These are phyloP conservation scores for Coemansia sp. DNA, from an alignment of 192 early-diverging fungal genomes.

Conservation along the genomic window DNA sequence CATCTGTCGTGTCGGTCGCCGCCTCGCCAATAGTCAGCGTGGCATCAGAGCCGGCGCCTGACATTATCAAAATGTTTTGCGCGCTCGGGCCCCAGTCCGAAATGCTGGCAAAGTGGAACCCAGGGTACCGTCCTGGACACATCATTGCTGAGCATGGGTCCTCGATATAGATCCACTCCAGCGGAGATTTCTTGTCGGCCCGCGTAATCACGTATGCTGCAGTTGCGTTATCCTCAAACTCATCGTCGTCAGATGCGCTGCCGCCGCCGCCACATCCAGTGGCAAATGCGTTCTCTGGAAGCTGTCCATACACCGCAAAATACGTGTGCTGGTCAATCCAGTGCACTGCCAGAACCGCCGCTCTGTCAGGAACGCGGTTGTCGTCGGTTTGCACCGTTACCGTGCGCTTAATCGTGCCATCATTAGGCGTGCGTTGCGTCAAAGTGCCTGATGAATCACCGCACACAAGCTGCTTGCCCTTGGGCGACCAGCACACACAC, in stretches of 20 bases:
- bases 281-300: slow-evolving; percentile 26
- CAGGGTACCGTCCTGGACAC: slow-evolving; percentile 50
- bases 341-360: slow-evolving; percentile 62
- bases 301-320: slow-evolving; percentile 63
- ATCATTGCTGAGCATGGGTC: slow-evolving; percentile 61
- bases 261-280: slow-evolving; percentile 40
- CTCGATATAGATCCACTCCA: slow-evolving; percentile 56
- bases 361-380: slow-evolving; percentile 19
- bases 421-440: slow-evolving; percentile 63
- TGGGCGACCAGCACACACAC: slow-evolving; percentile 79
- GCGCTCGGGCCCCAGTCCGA: slow-evolving; percentile 57
- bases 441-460: slow-evolving; percentile 64
- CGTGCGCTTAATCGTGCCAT: slow-evolving; percentile 56
- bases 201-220: slow-evolving; percentile 64
- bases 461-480: slow-evolving; percentile 86
- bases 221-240: slow-evolving; percentile 39
- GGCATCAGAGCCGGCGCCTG: slow-evolving; percentile 32
- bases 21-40: slow-evolving; percentile 45
- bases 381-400: slow-evolving; percentile 52
- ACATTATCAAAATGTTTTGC: slow-evolving; percentile 36
- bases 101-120: slow-evolving; percentile 64
- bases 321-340: slow-evolving; percentile 78
- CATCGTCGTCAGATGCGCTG: slow-evolving; percentile 18
- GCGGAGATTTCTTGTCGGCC: slow-evolving; percentile 37
- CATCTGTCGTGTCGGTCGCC: slow-evolving; percentile 6